Base-by-base conservation (phyloP, 345 rosid genomes). In the Populus nigra region DNA sequence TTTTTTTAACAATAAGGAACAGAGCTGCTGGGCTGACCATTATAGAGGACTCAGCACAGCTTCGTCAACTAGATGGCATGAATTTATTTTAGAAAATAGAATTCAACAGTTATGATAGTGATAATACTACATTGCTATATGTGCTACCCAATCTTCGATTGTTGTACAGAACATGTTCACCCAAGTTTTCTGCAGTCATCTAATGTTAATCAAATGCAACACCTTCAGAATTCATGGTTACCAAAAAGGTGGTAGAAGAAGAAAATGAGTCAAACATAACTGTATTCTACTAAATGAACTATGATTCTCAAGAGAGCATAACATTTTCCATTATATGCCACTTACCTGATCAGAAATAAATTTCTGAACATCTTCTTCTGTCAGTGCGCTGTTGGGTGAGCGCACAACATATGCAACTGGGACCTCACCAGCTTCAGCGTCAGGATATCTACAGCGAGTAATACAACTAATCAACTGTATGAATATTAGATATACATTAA, bases 341-440 rank as follows among this genome's bases (percentile, higher is more conserved):
- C 20, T 81, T 81, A 90, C 98, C 94, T 92, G 97, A 74, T 89
- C 78, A 10, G 95, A 97, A 31, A 96, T 86, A 79, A 92, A 94
- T 41, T 86, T 86, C 80, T 85, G 80, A 38, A 94, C 77, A 69
- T 86, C 92, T 75, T 82, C 91, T 77, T 90, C 91, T 12, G 97
- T 86, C 63, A 94, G 75, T 31, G 96, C 87, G 35, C 97, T 90
- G 70, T 66, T 83, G 11, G 91, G 88, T 3, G 92, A 76, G 11
- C 97, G 89, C 55, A 91, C 97, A 50, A 96, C 90, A 82, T 91
- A 94, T 68, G 95, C 98, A 50, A 83, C 78, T 25, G 98, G 98
- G 67, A 96, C 97, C 86, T 92, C 97, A 39, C 99, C 97, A 63
- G 97, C 98, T 86, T 94, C 97, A 68, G 86, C 89, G 83, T 94